Percentiles rank a stretch among this genome's conserved stretches.
phyloP scores from a whole-genome alignment of 495 filamentous ascomycete species.

The Venustampulla echinocandica region DNA sequence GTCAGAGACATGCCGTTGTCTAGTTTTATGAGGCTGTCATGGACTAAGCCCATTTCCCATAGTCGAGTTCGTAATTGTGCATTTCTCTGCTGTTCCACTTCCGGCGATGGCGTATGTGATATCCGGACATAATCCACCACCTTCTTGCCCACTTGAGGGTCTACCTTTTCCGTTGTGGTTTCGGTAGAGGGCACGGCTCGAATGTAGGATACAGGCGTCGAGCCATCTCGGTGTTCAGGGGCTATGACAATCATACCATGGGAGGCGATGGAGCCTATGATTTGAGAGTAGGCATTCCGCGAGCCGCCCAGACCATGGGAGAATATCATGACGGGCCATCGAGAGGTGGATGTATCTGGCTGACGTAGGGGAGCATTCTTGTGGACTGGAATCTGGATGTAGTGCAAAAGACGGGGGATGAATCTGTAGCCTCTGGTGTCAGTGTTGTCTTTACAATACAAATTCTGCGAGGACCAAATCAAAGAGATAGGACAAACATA shows the following conservation, averaged over 20 bases:
- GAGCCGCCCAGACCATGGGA: slow-evolving; percentile 72
- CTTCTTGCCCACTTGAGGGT: slow-evolving; percentile 24
- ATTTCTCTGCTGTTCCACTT: slow-evolving; percentile 51
- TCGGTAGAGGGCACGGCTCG: slow-evolving; percentile 32
- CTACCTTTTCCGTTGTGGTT: slow-evolving; percentile 26
- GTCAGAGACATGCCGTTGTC: slow-evolving; percentile 39
- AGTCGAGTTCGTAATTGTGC: slow-evolving; percentile 59
- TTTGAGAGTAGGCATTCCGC: slow-evolving; percentile 64
- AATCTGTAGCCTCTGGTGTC: slow-evolving; percentile 28
- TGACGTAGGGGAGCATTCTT: slow-evolving; percentile 35
- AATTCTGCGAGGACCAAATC: too few relatives aligned
- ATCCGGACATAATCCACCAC: slow-evolving; percentile 39
- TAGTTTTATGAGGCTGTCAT: slow-evolving; percentile 54
- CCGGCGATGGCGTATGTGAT: slow-evolving; percentile 44
- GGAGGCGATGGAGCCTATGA: slow-evolving; percentile 61
- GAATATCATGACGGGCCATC: slow-evolving; percentile 74
- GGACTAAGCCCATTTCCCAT: slow-evolving; percentile 59
- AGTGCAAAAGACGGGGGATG: slow-evolving; percentile 57
- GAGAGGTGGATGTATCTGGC: slow-evolving; percentile 22
- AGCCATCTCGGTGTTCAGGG: slow-evolving; percentile 70
- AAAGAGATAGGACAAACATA: too few relatives aligned
- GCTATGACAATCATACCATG: slow-evolving; percentile 69
- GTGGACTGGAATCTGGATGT: slow-evolving; percentile 51
- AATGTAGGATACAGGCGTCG: slow-evolving; percentile 55
- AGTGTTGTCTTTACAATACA: not conserved